A percentile compares a stretch with the other conserved stretches of the same genome.
phyloP scores from a whole-genome alignment of 164 flowering plant genomes.

The Umbilicus rupestris region DNA sequence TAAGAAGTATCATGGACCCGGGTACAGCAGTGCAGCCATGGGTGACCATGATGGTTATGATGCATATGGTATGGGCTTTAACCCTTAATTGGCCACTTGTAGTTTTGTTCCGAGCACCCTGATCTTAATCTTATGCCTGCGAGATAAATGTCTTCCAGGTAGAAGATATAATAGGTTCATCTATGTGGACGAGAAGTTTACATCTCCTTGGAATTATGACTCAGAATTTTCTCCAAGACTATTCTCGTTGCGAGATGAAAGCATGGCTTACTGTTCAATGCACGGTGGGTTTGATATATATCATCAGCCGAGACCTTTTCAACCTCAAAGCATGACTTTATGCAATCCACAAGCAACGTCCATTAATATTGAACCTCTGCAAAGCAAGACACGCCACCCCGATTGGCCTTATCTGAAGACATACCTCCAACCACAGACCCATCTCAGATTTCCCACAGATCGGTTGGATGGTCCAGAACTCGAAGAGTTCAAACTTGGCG shows the following conservation, averaged over 20 bases:
- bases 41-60: conserved; percentile 57
- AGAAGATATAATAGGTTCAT: conserved; percentile 51
- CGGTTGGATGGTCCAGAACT: conserved; percentile 44
- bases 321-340: conserved; percentile 20
- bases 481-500: conserved; percentile 74
- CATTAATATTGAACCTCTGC: conserved; percentile 35
- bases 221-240: conserved; percentile 50
- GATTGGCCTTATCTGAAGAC: conserved; percentile 42
- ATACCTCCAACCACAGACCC: conserved; percentile 24
- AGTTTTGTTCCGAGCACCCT: neutral
- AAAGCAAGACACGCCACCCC: conserved; percentile 34
- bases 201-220: conserved; percentile 28
- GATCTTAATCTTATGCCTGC: neutral
- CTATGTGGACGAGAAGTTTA: conserved; percentile 45
- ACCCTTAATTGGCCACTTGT: too few relatives aligned
- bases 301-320: conserved; percentile 27
- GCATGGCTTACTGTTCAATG: conserved; percentile 30
- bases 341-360: conserved; percentile 28
- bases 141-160: conserved; percentile 29
- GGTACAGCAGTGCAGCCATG: conserved; percentile 25
- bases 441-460: conserved; percentile 25
- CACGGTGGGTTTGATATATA: conserved; percentile 44
- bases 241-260: conserved; percentile 46
- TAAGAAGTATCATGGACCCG: conserved; percentile 42
- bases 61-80: conserved; percentile 32